These are phyloP conservation scores for Globisporangium acanthophoron DNA, from an alignment of 352 stramenopile genomes.

Conservation along the genomic window DNA sequence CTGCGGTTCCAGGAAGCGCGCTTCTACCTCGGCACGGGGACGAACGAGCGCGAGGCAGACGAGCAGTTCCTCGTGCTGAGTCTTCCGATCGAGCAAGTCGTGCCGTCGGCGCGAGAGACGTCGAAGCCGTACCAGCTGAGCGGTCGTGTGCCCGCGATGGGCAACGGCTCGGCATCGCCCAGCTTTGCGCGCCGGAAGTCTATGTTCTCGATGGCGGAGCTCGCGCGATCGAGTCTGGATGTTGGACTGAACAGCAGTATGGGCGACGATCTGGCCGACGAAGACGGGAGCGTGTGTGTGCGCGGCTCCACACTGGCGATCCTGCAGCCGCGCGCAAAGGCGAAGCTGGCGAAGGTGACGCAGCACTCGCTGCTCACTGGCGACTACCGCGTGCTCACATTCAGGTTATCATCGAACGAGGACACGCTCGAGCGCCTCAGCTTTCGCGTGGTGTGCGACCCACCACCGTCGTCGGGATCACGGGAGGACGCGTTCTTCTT, in stretches of 20 bases:
- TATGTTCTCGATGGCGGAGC: conserved; percentile 56
- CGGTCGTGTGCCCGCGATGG: conserved; percentile 77
- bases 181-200: conserved; percentile 78
- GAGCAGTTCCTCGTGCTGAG: conserved; percentile 53
- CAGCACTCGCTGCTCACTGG: conserved; percentile 51
- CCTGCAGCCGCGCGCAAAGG: conserved; percentile 63
- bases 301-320: conserved; percentile 56
- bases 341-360: conserved; percentile 45
- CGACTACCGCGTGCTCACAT: conserved; percentile 61
- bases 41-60: conserved; percentile 18
- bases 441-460: conserved; percentile 49
- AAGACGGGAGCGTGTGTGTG: conserved; percentile 33
- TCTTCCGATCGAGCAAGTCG: conserved; percentile 38
- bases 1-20: conserved; percentile 58
- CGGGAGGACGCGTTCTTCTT: conserved; percentile 59
- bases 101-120: conserved; percentile 27
- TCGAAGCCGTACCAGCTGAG: conserved; percentile 41
- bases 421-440: conserved; percentile 56
- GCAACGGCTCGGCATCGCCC: conserved; percentile 71
- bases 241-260: conserved; percentile 8
- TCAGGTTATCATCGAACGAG: conserved; percentile 56
- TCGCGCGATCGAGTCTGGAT: conserved; percentile 29
- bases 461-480: conserved; percentile 32
- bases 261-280: conserved; percentile 20
- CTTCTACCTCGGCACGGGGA: conserved; percentile 37